Base-by-base conservation (phyloP, 805 yeast species). In the Yamadazyma phyllophila region DNA sequence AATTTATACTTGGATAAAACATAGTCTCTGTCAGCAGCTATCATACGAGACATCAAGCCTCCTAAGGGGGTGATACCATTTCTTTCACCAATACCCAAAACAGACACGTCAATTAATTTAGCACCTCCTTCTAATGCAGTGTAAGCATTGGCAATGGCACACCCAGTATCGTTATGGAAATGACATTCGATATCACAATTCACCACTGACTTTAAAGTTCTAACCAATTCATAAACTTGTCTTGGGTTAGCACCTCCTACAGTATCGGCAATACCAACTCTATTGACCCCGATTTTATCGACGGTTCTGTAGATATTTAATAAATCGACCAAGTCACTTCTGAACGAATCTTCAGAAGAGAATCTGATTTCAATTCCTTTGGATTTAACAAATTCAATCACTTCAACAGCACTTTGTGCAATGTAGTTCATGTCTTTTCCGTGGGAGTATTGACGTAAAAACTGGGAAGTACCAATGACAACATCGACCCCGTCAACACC, bases 401-500 rank as follows among this genome's bases (percentile, higher is more conserved):
- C 83, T 65, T 78, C 81, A 43, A 78, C 65, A 29, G 82, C 83
- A 46, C 74, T 59, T 55, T 78, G 73, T 43, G 82, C 78, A 56
- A 78, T 78, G 60, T 71, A 78, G 51, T 76, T 74, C 82, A 78
- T 78, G 63, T 78, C 82, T 63, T 78, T 78, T 63, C 83, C 83
- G 60, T 78, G 82, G 32, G 79, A 72, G 57, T 74, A 77, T 57
- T 77, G 70, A 69, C 82, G 74, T 54, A 78, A 63, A 53, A 77
- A 78, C 53, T 74, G 80, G 3, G 82, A 77, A 9, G 83, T 78
- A 51, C 83, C 83, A 60, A 78, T 78, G 47, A 78, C 80, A 34
- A 78, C 80, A 59, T 78, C 80, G 43, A 78, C 82, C 57, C 83
- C 83, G 54, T 78, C 83, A 46, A 78, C 82, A 59, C 83, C 83